Percentiles rank a stretch among this genome's conserved stretches.
Conservation (phyloP, 768 basidiomycete species). For the Tylopilus felleus region DNA sequence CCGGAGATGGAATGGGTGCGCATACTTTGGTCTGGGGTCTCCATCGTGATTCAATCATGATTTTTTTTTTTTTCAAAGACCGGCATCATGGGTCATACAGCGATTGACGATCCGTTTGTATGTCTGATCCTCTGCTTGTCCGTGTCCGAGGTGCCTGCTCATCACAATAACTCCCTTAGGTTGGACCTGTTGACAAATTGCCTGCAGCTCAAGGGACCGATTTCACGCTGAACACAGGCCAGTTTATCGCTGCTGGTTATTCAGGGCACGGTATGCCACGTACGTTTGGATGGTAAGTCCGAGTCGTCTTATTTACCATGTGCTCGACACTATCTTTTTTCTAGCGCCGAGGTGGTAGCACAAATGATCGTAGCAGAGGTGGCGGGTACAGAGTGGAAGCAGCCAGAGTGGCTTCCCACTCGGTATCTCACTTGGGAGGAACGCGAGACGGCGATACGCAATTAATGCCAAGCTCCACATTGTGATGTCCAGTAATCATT, state of each 20-base stretch:
- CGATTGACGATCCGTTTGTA: conserved; percentile 62
- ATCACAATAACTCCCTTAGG: conserved; percentile 35
- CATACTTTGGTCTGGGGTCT: neutral
- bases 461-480: neutral
- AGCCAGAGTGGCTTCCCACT: conserved; percentile 63
- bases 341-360: conserved; percentile 59
- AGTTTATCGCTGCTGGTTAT: conserved; percentile 72
- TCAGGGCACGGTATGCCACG: conserved; percentile 81
- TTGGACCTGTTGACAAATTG: conserved; percentile 53
- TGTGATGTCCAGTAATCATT: neutral
- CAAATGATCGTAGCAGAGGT: conserved; percentile 56
- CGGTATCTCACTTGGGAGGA: conserved; percentile 43
- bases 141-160: neutral
- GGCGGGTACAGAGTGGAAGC: conserved; percentile 40
- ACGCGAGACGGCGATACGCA: neutral
- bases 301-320: neutral
- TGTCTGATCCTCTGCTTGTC: conserved; percentile 16
- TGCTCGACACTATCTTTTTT: neutral
- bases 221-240: conserved; percentile 43
- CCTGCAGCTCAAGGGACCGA: conserved; percentile 11
- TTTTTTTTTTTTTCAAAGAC: conserved; percentile 42
- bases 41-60: neutral
- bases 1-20: conserved; percentile 81
- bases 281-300: conserved; percentile 60
- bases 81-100: conserved; percentile 79